These are phyloP conservation scores for Arthrobotrys sinensis DNA, from an alignment of 2,329 filamentous ascomycete genomes.

Conservation along the genomic window DNA sequence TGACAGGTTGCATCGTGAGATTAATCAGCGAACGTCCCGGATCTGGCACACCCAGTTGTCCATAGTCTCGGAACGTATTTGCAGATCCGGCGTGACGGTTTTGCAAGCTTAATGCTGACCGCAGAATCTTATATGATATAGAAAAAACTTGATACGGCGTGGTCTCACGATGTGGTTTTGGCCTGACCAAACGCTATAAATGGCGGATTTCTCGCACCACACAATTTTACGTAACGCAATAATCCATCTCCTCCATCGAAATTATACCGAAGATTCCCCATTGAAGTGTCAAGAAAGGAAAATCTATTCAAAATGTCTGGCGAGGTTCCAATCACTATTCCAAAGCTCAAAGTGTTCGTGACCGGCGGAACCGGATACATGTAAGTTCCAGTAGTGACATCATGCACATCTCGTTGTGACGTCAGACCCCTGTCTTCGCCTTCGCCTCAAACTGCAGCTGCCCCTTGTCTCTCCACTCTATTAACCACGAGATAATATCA, in stretches of 20 bases:
- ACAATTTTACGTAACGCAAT: conserved; percentile 1
- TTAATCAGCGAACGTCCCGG: conserved; percentile 28
- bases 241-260: neutral
- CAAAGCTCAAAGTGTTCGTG: conserved; percentile 48
- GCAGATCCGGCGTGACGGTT: no score
- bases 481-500: conserved; percentile 9
- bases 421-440: conserved; percentile 19
- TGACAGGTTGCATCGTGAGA: conserved; percentile 26
- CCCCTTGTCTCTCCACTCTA: neutral
- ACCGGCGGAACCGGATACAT: conserved; percentile 57
- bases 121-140: neutral
- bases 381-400: conserved; percentile 25
- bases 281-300: neutral
- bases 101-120: neutral
- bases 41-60: no score
- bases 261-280: conserved; percentile 1
- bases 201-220: conserved; percentile 3
- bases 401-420: conserved; percentile 15
- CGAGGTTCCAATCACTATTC: conserved; percentile 46
- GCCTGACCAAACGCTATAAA: neutral
- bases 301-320: conserved; percentile 29
- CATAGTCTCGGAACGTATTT: no score
- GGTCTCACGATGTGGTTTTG: neutral
- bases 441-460: neutral
- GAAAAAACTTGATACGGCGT: neutral